phyloP scores from a whole-genome alignment of 1,284 basidiomycete species.

The Tylopilus orsonianus region DNA sequence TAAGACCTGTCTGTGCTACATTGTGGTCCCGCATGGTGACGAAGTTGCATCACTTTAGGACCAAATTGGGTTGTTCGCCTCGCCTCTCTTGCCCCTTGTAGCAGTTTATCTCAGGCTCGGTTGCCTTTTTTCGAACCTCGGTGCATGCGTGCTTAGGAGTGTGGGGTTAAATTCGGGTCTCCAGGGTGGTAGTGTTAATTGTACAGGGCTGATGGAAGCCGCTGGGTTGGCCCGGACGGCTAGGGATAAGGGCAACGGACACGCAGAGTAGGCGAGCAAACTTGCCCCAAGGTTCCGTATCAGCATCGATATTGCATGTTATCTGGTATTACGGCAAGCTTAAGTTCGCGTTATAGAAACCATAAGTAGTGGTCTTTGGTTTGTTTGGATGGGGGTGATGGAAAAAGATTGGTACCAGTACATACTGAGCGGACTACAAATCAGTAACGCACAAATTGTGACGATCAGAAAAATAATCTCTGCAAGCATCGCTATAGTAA shows the following conservation, averaged over 20 bases:
- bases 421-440: too few species aligned
- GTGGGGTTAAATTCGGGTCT: conserved; percentile 28
- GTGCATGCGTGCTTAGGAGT: conserved; percentile 41
- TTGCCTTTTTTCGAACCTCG: conserved; percentile 42
- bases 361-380: too few species aligned
- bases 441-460: too few species aligned
- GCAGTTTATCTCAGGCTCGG: conserved; percentile 39
- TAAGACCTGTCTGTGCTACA: conserved; percentile 3
- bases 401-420: too few species aligned
- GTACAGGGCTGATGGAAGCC: conserved; percentile 24
- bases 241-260: conserved; percentile 11
- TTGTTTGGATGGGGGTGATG: too few species aligned
- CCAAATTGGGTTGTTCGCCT: conserved; percentile 47
- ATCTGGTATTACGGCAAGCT: conserved; percentile 1
- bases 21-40: neutral
- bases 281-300: neutral
- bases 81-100: conserved; percentile 47
- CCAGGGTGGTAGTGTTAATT: conserved; percentile 21
- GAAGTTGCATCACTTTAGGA: conserved; percentile 38
- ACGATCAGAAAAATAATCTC: too few species aligned
- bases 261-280: conserved; percentile 12
- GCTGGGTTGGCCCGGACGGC: conserved; percentile 15
- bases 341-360: too few species aligned
- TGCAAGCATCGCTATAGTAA: too few species aligned
- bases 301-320: neutral